Base-by-base conservation (phyloP, 2,329 filamentous ascomycete species). In the Aureobasidium sp. region DNA sequence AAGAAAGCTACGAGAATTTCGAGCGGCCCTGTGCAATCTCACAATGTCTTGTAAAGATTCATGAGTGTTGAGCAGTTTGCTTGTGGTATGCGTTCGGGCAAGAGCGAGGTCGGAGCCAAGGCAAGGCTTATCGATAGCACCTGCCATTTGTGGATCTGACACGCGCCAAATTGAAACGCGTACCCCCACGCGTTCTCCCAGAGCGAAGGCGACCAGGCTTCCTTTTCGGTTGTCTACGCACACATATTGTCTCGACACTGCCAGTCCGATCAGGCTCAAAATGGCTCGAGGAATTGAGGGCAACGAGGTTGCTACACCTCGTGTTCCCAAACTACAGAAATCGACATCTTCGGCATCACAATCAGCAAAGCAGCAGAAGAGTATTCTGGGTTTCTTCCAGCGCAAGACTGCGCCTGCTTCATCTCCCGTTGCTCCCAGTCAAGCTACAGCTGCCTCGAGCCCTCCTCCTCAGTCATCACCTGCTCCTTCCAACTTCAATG, bases 371-470 rank as follows among this genome's bases (percentile, higher is more conserved):
- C 30, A 39, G 29, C 83, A 83, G 64, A 83, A 79, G 62, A 87
- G 84, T 50, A 89, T 93, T 56, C 74, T 89, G 30, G 85, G 86
- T 38, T 93, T 93, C 76, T 91, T 91, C 64, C 78, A 84, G 60
- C 89, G 78, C 66, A 70, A 76, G 56, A 59, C 71, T 37, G 59
- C 59, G 19, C 65, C 59, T 56, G 58, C 61, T 54, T 72, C 75
- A 22, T 74, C 75, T 12, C 68, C 65, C 56, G 63, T 66, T 30
- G 66, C 66, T 19, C 85, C 89, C 4, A 95, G 88, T 68, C 94
- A 89, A 69, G 88, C 94, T 69, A 39, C 86, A 0, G 88, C 88
- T 4, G 79, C 86, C 5, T 86, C 89, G 3, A 95, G 88, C 67
- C 95, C 90, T 12, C 55, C 47, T 11, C 45, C 51, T 4, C 41